Evolutionary conservation across 768 basidiomycete genomes (phyloP).

Genomic region (Calocybe indica): DNA sequence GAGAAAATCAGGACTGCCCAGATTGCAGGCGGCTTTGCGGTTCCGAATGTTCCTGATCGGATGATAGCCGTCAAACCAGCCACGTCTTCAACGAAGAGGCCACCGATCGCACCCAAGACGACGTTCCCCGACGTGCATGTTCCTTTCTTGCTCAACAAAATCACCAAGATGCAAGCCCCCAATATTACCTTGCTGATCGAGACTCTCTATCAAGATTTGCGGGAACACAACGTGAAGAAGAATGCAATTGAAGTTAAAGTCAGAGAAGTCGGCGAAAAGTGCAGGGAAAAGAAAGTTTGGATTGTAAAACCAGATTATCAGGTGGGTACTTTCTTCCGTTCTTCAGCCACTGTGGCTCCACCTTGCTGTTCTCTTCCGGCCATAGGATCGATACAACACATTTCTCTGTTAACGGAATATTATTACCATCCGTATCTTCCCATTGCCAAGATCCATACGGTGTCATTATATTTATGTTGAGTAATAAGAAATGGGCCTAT

Average conservation of each 20-base stretch:
- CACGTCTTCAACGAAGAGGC: conserved; percentile 18
- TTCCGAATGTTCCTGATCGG: conserved; percentile 40
- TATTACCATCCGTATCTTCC: too few relatives aligned
- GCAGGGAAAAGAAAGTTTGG: conserved; percentile 71
- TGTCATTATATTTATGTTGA: too few relatives aligned
- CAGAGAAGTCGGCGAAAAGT: conserved; percentile 70
- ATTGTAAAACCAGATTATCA: conserved; percentile 44
- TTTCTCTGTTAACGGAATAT: too few relatives aligned
- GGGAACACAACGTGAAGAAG: conserved; percentile 72
- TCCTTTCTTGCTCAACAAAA: conserved; percentile 54
- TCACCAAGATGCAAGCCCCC: conserved; percentile 51
- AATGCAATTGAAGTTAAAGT: conserved; percentile 80
- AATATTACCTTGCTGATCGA: conserved; percentile 68
- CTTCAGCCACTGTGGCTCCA: not conserved
- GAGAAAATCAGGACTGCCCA: conserved; percentile 18
- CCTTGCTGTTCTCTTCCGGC: not conserved
- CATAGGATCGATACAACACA: too few relatives aligned
- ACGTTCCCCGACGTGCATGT: conserved; percentile 67
- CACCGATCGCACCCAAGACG: conserved; percentile 38
- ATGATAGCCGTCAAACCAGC: conserved; percentile 13
- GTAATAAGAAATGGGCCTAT: too few relatives aligned
- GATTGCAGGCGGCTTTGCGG: conserved; percentile 32
- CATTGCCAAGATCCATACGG: too few relatives aligned
- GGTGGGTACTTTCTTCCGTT: conserved; percentile 9
- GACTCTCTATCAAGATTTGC: conserved; percentile 64